Conservation (phyloP, 306 rosid genomes). For the peach (Prunus persica) region Prunus_persica_NCBIv2 NC_034010.1:28857001-28857500, state of each 20-base stretch:
- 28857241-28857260: background rate
- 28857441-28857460: background rate
- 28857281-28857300: background rate
- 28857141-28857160: conserved; percentile 1
- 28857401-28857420: background rate
- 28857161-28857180: background rate
- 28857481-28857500: conserved; percentile 1
- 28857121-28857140: background rate
- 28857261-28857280: background rate
- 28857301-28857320: background rate
- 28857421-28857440: background rate
- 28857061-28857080: background rate
- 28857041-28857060: conserved; percentile 29
- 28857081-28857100: background rate
- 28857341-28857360: background rate
- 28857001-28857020: conserved; percentile 98
- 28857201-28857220: background rate
- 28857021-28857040: conserved; percentile 99
- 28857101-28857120: background rate
- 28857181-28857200: background rate
- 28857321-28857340: background rate
- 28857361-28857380: background rate
- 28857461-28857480: background rate
- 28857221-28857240: background rate
- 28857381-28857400: background rate